Percentiles rank a stretch among this genome's conserved stretches.
These are phyloP conservation scores for Scenedesmus sp. DNA, from an alignment of 163 green algal species.

Conservation along the genomic window DNA sequence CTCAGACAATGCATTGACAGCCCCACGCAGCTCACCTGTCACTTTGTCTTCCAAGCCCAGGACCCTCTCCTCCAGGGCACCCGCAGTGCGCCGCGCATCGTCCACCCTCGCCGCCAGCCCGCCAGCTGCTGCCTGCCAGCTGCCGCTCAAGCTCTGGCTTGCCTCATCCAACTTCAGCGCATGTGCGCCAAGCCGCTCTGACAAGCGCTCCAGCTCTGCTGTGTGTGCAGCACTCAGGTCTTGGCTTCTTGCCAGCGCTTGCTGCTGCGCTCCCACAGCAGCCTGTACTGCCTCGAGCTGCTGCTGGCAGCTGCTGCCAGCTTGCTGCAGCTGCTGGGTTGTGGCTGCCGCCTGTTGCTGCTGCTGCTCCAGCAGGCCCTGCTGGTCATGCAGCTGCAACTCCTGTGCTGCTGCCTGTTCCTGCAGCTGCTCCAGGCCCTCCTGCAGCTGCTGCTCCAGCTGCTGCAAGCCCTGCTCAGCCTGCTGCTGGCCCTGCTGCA, in stretches of 20 bases:
- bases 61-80: background rate
- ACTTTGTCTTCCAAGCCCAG: conserved; percentile 4
- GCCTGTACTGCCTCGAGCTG: background rate
- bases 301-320: conserved; percentile 5
- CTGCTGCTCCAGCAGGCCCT: background rate
- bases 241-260: background rate
- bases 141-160: background rate
- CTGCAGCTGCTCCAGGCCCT: background rate
- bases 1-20: background rate
- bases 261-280: background rate
- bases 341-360: background rate
- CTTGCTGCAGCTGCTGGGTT: background rate
- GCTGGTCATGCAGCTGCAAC: conserved; percentile 1
- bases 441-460: background rate
- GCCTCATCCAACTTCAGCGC: background rate
- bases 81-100: background rate
- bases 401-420: background rate
- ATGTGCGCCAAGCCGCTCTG: background rate
- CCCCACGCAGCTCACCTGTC: conserved; percentile 11
- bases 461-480: background rate
- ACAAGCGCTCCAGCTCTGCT: conserved; percentile 4
- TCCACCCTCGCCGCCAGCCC: background rate
- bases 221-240: background rate
- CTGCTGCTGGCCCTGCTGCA: conserved; percentile 18
- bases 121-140: background rate